phyloP scores from a whole-genome alignment of 164 flowering plant species.

The Cinnamomum micranthum region DNA sequence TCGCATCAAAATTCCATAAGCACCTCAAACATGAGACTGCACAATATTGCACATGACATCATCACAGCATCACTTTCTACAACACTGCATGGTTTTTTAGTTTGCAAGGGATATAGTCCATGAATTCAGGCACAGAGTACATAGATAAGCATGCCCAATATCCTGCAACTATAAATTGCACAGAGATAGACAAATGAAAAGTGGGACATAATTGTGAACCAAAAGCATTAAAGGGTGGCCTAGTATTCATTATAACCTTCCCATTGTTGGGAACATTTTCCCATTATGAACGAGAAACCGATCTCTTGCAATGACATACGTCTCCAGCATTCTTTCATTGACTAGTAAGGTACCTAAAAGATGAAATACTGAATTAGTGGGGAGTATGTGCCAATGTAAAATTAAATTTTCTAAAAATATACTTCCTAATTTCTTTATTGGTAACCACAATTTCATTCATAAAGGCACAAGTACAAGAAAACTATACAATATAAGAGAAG shows the following conservation, averaged over 20 bases:
- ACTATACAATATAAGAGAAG: no score
- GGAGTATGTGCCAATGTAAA: no score
- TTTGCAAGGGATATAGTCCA: not conserved
- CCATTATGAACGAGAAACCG: slow-evolving; percentile 83
- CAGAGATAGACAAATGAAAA: not conserved
- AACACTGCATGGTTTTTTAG: not conserved
- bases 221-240: not conserved
- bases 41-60: not conserved
- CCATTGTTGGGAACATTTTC: slow-evolving; percentile 88
- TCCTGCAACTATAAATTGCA: not conserved
- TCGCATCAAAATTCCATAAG: no score
- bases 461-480: no score
- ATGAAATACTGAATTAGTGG: slow-evolving; percentile 7
- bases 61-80: not conserved
- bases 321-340: slow-evolving; percentile 98
- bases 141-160: not conserved
- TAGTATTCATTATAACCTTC: slow-evolving; percentile 52
- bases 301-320: slow-evolving; percentile 99
- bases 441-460: no score
- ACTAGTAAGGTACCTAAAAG: slow-evolving; percentile 78
- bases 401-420: no score
- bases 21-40: not conserved
- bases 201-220: not conserved
- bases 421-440: no score
- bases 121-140: not conserved